Base-by-base conservation (phyloP, 73 alveolate species). In the Paramecium sexaurelia region DNA sequence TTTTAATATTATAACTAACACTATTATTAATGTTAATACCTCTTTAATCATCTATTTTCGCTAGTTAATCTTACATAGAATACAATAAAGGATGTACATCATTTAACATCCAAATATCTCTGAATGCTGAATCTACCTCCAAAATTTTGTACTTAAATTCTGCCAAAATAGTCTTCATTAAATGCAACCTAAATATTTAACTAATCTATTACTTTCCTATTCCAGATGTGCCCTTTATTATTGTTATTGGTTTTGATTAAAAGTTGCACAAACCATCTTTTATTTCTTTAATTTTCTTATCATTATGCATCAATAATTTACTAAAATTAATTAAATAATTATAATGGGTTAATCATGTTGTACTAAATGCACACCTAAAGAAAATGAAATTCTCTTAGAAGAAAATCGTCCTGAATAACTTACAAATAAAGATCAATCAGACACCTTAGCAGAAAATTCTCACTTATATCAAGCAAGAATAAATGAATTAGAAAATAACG, bases 81-180 rank as follows among this genome's bases (percentile, higher is more conserved):
- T 61, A 61, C 43, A 29, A 8, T 29, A 61, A 10, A 0, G 83
- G 83, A 26, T 61, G 43, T 6, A 32, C 83, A 26, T 61, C 43
- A 61, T 61, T 26, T 29, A 61, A 32, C 83, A 61, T 61, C 83
- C 83, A 61, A 0, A 61, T 32, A 11, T 61, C 83, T 61, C 43
- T 29, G 9, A 61, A 61, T 61, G 83, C 39, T 61, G 83, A 61
- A 61, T 61, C 83, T 61, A 61, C 43, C 43, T 61, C 83, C 83
- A 61, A 61, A 32, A 61, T 26, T 61, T 61, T 13, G 43, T 61
- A 61, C 43, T 61, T 61, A 11, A 61, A 29, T 61, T 61, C 39
- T 61, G 39, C 20, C n/a, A 61, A 13, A 61, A 61, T 61, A 13
- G 8, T 15, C 43, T 61, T 61, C 5, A 26, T 15, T 11, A 61